Conservation (phyloP, 2,329 filamentous ascomycete species). For the Colletotrichum aenigma region DNA sequence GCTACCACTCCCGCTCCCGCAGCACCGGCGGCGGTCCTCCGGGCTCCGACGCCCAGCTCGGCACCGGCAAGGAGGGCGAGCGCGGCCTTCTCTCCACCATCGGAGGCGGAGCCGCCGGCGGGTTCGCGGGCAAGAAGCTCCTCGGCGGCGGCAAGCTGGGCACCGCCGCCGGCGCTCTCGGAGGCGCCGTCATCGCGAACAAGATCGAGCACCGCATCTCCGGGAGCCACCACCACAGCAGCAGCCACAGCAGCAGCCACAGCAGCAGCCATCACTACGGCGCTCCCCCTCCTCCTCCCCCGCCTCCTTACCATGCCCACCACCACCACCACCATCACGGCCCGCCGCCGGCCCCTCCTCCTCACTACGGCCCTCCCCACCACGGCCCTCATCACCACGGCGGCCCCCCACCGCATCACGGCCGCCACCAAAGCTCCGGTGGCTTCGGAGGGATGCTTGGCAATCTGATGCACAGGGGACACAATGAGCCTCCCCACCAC, state of each 20-base stretch:
- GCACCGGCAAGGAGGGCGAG: conserved; percentile 45
- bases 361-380: neutral
- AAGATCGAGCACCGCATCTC: conserved; percentile 49
- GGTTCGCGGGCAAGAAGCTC: conserved; percentile 57
- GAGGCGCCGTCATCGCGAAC: conserved; percentile 61
- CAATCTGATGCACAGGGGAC: conserved; percentile 16
- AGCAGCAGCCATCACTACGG: conserved; percentile 7
- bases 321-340: conserved; percentile 18
- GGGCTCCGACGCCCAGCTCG: conserved; percentile 16
- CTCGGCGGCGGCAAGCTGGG: conserved; percentile 59
- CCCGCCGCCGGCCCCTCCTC: neutral
- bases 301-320: conserved; percentile 10
- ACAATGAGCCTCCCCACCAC: conserved; percentile 3
- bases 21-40: conserved; percentile 4
- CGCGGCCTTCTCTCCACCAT: conserved; percentile 59
- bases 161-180: conserved; percentile 55
- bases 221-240: conserved; percentile 21
- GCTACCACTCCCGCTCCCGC: conserved; percentile 3
- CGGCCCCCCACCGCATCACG: neutral
- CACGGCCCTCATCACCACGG: conserved; percentile 4
- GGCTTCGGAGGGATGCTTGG: conserved; percentile 26
- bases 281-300: conserved; percentile 8
- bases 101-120: conserved; percentile 57
- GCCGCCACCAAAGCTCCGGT: conserved; percentile 19
- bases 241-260: neutral